Conservation (phyloP, 2,329 filamentous ascomycete species). For the Metarhizium guizhouense region DNA sequence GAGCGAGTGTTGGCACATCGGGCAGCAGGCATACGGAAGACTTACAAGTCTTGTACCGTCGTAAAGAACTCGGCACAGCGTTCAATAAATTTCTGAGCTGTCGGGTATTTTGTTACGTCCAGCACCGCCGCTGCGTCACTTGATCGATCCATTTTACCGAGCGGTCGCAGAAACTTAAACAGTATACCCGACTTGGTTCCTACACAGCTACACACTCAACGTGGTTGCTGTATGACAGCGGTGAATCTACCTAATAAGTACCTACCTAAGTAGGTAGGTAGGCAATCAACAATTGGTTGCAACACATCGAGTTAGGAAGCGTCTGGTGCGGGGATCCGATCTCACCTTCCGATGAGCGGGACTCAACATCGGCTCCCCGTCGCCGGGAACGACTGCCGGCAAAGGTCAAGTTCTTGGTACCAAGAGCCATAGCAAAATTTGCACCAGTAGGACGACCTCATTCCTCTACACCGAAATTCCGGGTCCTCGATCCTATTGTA, state of each 20-base stretch:
- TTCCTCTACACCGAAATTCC: not conserved
- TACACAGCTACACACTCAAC: not conserved
- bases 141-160: not conserved
- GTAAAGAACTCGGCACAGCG: slow-evolving; percentile 21
- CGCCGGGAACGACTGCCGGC: not conserved
- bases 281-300: not conserved
- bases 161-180: not conserved
- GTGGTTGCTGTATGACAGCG: not conserved
- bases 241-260: not conserved
- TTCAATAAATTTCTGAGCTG: slow-evolving; percentile 17
- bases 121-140: slow-evolving; percentile 2
- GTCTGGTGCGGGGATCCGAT: not conserved
- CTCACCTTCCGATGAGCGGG: not conserved
- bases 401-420: not conserved
- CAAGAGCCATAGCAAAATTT: not conserved
- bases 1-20: not conserved
- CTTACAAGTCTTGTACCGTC: slow-evolving; percentile 23
- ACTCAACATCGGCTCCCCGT: not conserved
- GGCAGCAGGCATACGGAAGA: not conserved
- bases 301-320: not conserved
- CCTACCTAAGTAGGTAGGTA: too few species aligned
- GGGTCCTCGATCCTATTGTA: too few species aligned
- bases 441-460: not conserved
- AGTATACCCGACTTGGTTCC: not conserved
- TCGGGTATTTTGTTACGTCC: slow-evolving; percentile 15